A percentile compares a stretch with the other conserved stretches of the same genome.
Conservation (phyloP, 768 basidiomycete species). For the Leucocoprinus birnbaumii region DNA sequence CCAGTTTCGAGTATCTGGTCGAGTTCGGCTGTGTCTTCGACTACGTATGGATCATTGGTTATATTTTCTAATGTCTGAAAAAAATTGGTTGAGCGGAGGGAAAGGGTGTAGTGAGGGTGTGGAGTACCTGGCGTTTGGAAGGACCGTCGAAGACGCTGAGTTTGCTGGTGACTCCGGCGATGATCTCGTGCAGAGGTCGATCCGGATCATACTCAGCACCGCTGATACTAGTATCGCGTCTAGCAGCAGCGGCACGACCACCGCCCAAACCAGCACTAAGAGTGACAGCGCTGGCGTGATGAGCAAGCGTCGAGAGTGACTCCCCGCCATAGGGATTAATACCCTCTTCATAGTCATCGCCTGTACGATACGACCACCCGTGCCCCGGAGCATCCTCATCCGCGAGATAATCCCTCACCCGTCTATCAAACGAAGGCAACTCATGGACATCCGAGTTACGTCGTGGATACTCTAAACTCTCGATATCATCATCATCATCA, state of each 20-base stretch:
- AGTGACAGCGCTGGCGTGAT: conserved; percentile 88
- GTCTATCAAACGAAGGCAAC: conserved; percentile 59
- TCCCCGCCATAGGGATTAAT: conserved; percentile 64
- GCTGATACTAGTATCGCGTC: conserved; percentile 58
- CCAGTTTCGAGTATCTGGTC: conserved; percentile 60
- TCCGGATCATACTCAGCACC: conserved; percentile 88
- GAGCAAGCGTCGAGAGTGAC: conserved; percentile 79
- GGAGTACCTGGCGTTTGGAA: conserved; percentile 45
- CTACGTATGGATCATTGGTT: conserved; percentile 53
- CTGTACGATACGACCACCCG: conserved; percentile 55
- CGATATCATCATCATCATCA: conserved; percentile 35
- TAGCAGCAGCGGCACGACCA: conserved; percentile 36
- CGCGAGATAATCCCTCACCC: conserved; percentile 47
- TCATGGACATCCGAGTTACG: conserved; percentile 61
- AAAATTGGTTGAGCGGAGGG: neutral
- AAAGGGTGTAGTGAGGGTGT: conserved; percentile 2
- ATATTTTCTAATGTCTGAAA: conserved; percentile 29
- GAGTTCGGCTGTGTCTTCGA: conserved; percentile 60
- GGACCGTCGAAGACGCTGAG: conserved; percentile 54
- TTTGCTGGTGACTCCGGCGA: conserved; percentile 56
- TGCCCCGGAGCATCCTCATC: conserved; percentile 52
- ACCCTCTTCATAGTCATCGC: conserved; percentile 59
- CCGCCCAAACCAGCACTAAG: conserved; percentile 82
- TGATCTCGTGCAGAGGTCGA: conserved; percentile 69
- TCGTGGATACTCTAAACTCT: conserved; percentile 69